A percentile compares a stretch with the other conserved stretches of the same genome.
phyloP scores from a whole-genome alignment of 2,329 filamentous ascomycete genomes.

The Alternaria incomplexa region DNA sequence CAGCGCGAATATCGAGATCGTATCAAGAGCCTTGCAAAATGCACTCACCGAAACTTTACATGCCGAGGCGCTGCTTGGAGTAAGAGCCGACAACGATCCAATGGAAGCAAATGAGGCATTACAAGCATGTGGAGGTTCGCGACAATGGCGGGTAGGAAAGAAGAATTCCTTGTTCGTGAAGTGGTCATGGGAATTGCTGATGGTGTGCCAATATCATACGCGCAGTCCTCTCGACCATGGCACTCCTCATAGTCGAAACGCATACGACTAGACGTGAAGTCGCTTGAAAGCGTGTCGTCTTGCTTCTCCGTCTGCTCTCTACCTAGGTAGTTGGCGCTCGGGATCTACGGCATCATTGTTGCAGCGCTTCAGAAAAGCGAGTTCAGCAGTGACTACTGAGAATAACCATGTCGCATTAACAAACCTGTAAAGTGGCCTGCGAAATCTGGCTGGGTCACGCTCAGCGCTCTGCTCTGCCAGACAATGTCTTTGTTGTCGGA shows the following conservation, averaged over 20 bases:
- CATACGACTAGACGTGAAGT: not conserved
- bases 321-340: not conserved
- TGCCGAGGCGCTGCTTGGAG: not conserved
- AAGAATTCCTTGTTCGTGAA: not conserved
- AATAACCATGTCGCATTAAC: not conserved
- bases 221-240: not conserved
- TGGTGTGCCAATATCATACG: not conserved
- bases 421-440: not conserved
- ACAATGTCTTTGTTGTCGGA: not conserved
- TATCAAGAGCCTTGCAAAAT: not conserved
- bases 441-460: not conserved
- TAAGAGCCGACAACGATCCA: not conserved
- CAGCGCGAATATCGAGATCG: not conserved
- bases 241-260: not conserved
- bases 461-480: not conserved
- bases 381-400: not conserved
- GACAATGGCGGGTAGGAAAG: not conserved
- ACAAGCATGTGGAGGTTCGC: not conserved
- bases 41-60: not conserved
- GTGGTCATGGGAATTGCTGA: not conserved
- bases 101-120: not conserved
- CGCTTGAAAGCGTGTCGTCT: not conserved
- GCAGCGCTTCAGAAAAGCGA: not conserved
- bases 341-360: not conserved
- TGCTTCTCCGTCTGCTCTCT: not conserved